Evolutionary conservation across 257 asterid species (phyloP), one percentile per base, ranked within the genome.

Genomic region (Cinchona pubescens): DNA sequence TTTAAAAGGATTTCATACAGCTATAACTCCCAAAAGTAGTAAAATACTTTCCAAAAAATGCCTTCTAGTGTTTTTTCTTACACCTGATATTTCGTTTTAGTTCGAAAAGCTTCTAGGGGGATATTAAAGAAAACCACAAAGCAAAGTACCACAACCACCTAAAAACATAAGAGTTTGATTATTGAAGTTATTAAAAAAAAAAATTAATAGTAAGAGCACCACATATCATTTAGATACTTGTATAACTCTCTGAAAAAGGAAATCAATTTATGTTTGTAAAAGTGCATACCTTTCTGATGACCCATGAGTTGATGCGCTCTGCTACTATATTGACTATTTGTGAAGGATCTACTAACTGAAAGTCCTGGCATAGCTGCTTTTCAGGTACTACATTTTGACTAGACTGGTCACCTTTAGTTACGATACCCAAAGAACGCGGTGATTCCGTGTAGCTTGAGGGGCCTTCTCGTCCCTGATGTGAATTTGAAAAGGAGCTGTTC

Each of bases 251-350:
- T 15, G 43, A 32, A 78, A 56, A 23, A 11, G 55, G 68, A 38
- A 43, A 40, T 53, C 42, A 11, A 19, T 34, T 71, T 64, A 82
- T 71, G 27, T 76, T 46, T 67, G 75, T 59, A 51, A 77, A 58
- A 76, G 60, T 3, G 56, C 61, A 72, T 86, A 91, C 98, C 94
- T 91, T 90, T 95, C 76, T 88, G 96, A 84, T 91, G 96, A 55
- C 96, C 93, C 77, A 48, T 71, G 66, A 67, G 79, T 80, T 91
- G 96, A 87, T 91, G 96, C 38, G 84, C 46, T 80, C 94, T 85
- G 83, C 85, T 81, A 49, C 82, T 83, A 79, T 88, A 78, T 40
- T 87, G 91, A 84, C 79, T 85, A 73, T 79, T 89, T 66, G 87
- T 83, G 83, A 86, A 82, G 45, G 97, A 75, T 83, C 87, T 87